Percentiles rank a stretch among this genome's conserved stretches.
These are phyloP conservation scores for Geosmithia flava DNA, from an alignment of 2,329 filamentous ascomycete genomes.

Conservation along the genomic window DNA sequence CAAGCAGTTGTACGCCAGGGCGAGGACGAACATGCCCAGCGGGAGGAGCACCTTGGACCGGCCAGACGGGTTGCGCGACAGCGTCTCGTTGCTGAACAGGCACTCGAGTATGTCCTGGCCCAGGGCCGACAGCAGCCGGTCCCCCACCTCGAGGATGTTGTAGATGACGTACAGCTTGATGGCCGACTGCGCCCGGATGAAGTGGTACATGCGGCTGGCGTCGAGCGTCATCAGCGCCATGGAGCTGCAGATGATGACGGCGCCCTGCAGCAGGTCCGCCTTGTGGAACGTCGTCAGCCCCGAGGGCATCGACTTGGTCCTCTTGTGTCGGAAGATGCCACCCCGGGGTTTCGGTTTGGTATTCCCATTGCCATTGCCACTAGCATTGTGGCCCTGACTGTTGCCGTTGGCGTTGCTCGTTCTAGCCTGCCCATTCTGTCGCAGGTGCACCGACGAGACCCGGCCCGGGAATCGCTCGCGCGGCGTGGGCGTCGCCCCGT, in stretches of 20 bases:
- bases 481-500: slow-evolving; percentile 1
- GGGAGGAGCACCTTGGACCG: slow-evolving; percentile 84
- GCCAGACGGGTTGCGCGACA: slow-evolving; percentile 77
- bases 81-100: slow-evolving; percentile 82
- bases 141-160: slow-evolving; percentile 88
- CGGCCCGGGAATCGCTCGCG: slow-evolving; percentile 1
- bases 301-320: slow-evolving; percentile 77
- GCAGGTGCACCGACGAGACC: neutral
- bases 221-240: slow-evolving; percentile 81
- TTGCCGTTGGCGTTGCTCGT: neutral
- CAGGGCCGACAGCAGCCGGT: slow-evolving; percentile 78
- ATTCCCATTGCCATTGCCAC: too few species aligned
- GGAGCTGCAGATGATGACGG: slow-evolving; percentile 78
- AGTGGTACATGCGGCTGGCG: slow-evolving; percentile 95
- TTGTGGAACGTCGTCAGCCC: slow-evolving; percentile 81
- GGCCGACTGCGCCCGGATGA: slow-evolving; percentile 87
- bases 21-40: slow-evolving; percentile 80
- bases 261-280: slow-evolving; percentile 83
- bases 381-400: neutral
- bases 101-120: slow-evolving; percentile 96
- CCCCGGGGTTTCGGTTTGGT: slow-evolving; percentile 11
- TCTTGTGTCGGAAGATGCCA: slow-evolving; percentile 46
- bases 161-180: slow-evolving; percentile 99
- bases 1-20: slow-evolving; percentile 74
- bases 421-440: slow-evolving; percentile 2